Conservation (phyloP, 2,329 filamentous ascomycete species). For the Xylariales sp. region DNA sequence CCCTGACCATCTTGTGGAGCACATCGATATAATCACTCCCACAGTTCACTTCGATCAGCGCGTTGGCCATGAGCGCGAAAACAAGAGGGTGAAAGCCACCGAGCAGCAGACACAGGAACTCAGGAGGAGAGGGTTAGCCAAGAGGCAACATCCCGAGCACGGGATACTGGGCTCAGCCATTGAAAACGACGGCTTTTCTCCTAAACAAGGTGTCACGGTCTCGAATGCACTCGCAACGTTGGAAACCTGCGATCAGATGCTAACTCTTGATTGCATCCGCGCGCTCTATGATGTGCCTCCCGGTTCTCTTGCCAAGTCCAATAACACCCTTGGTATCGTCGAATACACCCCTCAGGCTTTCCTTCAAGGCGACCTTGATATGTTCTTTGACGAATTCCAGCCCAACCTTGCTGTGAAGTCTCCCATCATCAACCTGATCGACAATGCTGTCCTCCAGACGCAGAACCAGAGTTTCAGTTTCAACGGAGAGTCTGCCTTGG, state of each 20-base stretch:
- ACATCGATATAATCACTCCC: constrained; percentile 38
- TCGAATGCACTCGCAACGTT: constrained; percentile 26
- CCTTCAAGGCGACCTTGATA: constrained; percentile 42
- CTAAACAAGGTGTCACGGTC: constrained; percentile 26
- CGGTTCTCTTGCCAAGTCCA: constrained; percentile 20
- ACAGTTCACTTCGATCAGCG: constrained; percentile 38
- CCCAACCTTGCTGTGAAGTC: constrained; percentile 33
- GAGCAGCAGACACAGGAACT: constrained; percentile 20
- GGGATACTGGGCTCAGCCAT: constrained; percentile 24
- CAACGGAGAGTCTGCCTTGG: constrained; percentile 48
- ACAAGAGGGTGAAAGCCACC: constrained; percentile 17
- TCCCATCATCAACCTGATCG: constrained; percentile 30
- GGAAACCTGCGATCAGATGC: constrained; percentile 44
- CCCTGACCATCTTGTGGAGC: constrained; percentile 29
- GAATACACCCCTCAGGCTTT: constrained; percentile 52
- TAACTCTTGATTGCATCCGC: constrained; percentile 52
- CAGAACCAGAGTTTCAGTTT: constrained; percentile 31
- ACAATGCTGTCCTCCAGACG: constrained; percentile 30
- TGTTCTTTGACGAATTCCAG: constrained; percentile 42
- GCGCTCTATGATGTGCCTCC: constrained; percentile 42
- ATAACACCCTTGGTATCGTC: constrained; percentile 50
- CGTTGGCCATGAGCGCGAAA: constrained; percentile 40
- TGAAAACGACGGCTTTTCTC: constrained; percentile 17
- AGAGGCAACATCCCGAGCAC: constrained; percentile 15
- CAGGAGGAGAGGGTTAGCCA: constrained; percentile 18